Base-by-base conservation (phyloP, 441 rosid genomes). In the Geranium incanum region DNA sequence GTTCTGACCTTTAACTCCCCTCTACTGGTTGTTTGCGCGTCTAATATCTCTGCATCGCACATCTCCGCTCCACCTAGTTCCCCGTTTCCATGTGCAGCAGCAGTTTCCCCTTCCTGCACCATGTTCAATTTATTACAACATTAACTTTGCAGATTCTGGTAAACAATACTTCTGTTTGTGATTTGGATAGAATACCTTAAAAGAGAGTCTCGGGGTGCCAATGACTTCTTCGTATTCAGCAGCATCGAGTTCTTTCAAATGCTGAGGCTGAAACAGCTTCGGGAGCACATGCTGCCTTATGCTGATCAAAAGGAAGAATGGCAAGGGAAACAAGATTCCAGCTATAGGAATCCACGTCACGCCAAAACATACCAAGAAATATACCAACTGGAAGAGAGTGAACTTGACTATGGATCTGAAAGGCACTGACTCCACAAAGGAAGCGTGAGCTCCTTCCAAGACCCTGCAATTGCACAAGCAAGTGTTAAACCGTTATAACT, bases 341-440 rank as follows among this genome's bases (percentile, higher is more conserved):
- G 89, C 97, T 0, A 89, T 80, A 4, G 96, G 97, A 70, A 91
- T 87, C 98, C 98, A 93, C 33, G 95, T 89, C 45, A 87, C 84
- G 39, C 97, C 96, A 37, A 75, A 91, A 77, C 96, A 89, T 13
- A 91, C 66, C 68, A 87, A 67, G 67, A 89, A 73, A 75, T 93
- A 91, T 0, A 80, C 74, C 45, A 87, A 59, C 72, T 91, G 97
- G 88, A 93, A 84, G 41, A 88, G 74, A 4, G 93, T 91, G 69
- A 91, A 93, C 71, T 71, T 23, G 16, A 80, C 84, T 66, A 88
- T 91, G 37, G 73, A 48, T 75, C 84, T 89, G 87, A 76, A 87
- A 0, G 96, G 97, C 75, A 91, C 97, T 3, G 76, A 77, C 82
- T 88, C 96, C 70, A 91, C 81, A 68, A 83, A 93, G 57, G 95